These are phyloP conservation scores for Elongisporangium anandrum DNA, from an alignment of 352 stramenopile species.

Conservation along the genomic window DNA sequence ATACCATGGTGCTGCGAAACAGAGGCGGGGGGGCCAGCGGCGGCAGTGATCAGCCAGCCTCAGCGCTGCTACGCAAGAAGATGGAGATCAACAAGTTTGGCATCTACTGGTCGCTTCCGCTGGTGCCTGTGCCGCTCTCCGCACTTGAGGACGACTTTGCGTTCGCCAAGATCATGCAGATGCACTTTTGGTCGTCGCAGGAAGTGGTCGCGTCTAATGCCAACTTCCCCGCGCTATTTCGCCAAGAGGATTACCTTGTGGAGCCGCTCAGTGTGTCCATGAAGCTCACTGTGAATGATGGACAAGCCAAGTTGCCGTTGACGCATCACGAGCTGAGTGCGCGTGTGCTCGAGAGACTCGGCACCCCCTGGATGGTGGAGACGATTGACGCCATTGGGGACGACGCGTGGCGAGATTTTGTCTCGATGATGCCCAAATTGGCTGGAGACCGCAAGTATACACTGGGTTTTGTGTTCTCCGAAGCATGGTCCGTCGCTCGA, in stretches of 20 bases:
- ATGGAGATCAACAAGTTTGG: conserved; percentile 81
- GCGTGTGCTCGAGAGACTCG: conserved; percentile 64
- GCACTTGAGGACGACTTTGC: conserved; percentile 46
- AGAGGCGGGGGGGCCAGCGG: background rate
- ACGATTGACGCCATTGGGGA: conserved; percentile 74
- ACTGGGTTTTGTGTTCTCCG: conserved; percentile 79
- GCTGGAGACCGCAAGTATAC: conserved; percentile 74
- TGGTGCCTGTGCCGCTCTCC: conserved; percentile 34
- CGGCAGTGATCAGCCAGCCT: conserved; percentile 12
- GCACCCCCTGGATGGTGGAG: conserved; percentile 74
- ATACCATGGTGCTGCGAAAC: conserved; percentile 67
- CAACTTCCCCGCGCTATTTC: conserved; percentile 28
- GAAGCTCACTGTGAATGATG: conserved; percentile 80
- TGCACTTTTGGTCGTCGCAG: conserved; percentile 36
- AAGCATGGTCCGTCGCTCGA: conserved; percentile 75
- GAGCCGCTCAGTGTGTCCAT: conserved; percentile 72
- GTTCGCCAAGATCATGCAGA: conserved; percentile 72
- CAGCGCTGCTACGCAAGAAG: conserved; percentile 70
- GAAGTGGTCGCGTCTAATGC: conserved; percentile 9
- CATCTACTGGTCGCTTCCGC: conserved; percentile 69
- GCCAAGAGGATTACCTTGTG: conserved; percentile 58
- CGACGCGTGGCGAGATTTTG: conserved; percentile 61
- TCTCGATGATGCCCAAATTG: conserved; percentile 66
- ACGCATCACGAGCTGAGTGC: conserved; percentile 73
- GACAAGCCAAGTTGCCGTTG: conserved; percentile 69